These are phyloP conservation scores for Xanthoparmelia taractica DNA, from an alignment of 495 filamentous ascomycete genomes.

Conservation along the genomic window DNA sequence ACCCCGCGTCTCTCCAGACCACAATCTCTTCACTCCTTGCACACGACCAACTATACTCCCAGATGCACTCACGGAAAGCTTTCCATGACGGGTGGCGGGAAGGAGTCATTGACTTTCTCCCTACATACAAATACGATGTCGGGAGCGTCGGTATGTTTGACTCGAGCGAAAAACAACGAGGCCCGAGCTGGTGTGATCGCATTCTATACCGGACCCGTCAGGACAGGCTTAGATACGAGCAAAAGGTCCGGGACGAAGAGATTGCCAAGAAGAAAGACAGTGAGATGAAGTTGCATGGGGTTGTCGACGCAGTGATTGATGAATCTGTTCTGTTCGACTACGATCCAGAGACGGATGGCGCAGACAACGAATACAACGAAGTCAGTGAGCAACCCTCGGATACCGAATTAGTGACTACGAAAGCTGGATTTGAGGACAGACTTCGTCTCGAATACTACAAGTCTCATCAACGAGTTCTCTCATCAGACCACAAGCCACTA, in stretches of 20 bases:
- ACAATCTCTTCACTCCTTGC: constrained; percentile 77
- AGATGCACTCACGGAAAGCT: constrained; percentile 64
- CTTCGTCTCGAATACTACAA: constrained; percentile 70
- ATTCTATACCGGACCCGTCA: constrained; percentile 75
- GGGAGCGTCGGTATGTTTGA: constrained; percentile 92
- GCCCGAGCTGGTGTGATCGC: constrained; percentile 97
- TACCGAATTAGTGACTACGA: constrained; percentile 39
- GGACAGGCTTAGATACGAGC: constrained; percentile 64
- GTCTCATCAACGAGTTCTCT: constrained; percentile 78
- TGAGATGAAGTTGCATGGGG: constrained; percentile 73
- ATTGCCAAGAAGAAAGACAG: constrained; percentile 64
- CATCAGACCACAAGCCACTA: constrained; percentile 94
- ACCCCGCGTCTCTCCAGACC: constrained; percentile 66
- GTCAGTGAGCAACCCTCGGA: constrained; percentile 36
- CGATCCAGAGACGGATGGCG: constrained; percentile 54
- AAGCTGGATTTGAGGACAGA: constrained; percentile 52
- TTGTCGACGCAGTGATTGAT: constrained; percentile 62
- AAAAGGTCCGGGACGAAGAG: constrained; percentile 54
- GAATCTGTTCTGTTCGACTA: constrained; percentile 87
- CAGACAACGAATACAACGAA: constrained; percentile 56
- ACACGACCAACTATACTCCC: constrained; percentile 78
- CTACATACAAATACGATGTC: constrained; percentile 93
- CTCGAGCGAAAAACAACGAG: constrained; percentile 84
- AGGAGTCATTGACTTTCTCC: constrained; percentile 79
- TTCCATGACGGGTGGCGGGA: constrained; percentile 91